These are phyloP conservation scores for Camelina neglecta DNA, from an alignment of 345 rosid genomes.

Conservation along the genomic window DNA sequence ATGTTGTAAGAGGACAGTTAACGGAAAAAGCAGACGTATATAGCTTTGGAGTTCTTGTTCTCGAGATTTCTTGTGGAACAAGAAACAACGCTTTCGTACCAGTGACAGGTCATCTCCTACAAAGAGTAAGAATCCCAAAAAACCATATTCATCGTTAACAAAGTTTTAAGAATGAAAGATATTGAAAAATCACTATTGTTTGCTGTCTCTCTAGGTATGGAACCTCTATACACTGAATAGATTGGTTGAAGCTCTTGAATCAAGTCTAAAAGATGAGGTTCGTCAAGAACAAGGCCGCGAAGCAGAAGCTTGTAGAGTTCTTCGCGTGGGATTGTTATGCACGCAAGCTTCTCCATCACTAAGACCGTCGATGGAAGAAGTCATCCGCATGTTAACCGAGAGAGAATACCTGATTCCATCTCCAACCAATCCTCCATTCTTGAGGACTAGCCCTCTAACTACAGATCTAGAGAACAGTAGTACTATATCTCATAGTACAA, in stretches of 20 bases:
- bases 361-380: slow-evolving; percentile 40
- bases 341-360: slow-evolving; percentile 42
- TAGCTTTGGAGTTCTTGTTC: slow-evolving; percentile 56
- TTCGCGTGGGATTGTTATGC: slow-evolving; percentile 38
- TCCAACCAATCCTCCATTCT: slow-evolving; percentile 54
- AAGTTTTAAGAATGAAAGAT: background rate
- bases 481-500: slow-evolving; percentile 25
- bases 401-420: slow-evolving; percentile 37
- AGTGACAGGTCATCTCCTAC: slow-evolving; percentile 17
- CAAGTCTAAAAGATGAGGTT: slow-evolving; percentile 27
- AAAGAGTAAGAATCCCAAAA: slow-evolving; percentile 33
- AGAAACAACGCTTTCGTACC: slow-evolving; percentile 46
- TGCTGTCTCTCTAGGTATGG: slow-evolving; percentile 45
- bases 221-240: slow-evolving; percentile 29
- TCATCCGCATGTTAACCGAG: slow-evolving; percentile 28
- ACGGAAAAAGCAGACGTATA: slow-evolving; percentile 59
- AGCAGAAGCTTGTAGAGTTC: slow-evolving; percentile 34
- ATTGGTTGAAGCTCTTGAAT: slow-evolving; percentile 45
- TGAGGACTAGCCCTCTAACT: slow-evolving; percentile 23
- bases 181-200: too few species aligned
- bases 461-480: slow-evolving; percentile 8
- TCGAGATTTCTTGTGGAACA: slow-evolving; percentile 52
- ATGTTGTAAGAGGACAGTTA: slow-evolving; percentile 49
- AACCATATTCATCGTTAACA: slow-evolving; percentile 32
- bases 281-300: slow-evolving; percentile 25